Conservation (phyloP, 2,329 filamentous ascomycete species). For the Meredithiella fracta region DNA sequence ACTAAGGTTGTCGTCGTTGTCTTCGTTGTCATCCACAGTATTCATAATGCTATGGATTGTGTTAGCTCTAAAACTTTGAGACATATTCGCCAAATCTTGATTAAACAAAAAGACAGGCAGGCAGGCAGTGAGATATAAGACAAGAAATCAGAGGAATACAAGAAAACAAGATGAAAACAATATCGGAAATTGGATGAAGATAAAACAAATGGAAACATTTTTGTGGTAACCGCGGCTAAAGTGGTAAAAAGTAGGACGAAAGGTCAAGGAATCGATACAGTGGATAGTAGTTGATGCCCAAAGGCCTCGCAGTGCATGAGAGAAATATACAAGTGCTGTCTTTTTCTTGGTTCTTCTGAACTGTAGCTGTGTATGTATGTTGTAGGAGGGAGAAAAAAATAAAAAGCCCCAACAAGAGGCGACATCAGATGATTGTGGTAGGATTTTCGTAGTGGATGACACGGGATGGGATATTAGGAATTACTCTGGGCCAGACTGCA, state of each 20-base stretch:
- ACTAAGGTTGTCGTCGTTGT: slow-evolving; percentile 24
- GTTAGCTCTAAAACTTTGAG: slow-evolving; percentile 7
- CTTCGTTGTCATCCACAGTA: slow-evolving; percentile 20
- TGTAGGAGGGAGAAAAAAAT: too few relatives aligned
- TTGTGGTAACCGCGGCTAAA: too few relatives aligned
- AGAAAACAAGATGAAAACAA: not conserved
- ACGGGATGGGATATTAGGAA: too few relatives aligned
- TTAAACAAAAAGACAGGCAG: not conserved
- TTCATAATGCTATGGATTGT: slow-evolving; percentile 15
- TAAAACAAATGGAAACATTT: not conserved
- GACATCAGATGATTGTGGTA: not conserved
- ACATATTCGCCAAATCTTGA: not conserved
- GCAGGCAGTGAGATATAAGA: not conserved
- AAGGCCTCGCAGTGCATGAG: not conserved
- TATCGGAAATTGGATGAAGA: not conserved
- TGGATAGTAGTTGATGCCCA: not conserved
- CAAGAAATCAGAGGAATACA: not conserved
- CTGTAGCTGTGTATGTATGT: too few relatives aligned
- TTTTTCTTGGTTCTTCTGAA: not conserved
- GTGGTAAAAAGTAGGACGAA: too few relatives aligned
- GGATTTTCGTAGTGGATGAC: not conserved
- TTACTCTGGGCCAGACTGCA: too few relatives aligned
- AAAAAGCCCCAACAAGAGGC: not conserved
- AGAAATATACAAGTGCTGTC: not conserved
- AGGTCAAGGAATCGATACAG: not conserved